Evolutionary conservation across 176 grass and related monocot genomes (phyloP).

Genomic region (Poa annua): DNA sequence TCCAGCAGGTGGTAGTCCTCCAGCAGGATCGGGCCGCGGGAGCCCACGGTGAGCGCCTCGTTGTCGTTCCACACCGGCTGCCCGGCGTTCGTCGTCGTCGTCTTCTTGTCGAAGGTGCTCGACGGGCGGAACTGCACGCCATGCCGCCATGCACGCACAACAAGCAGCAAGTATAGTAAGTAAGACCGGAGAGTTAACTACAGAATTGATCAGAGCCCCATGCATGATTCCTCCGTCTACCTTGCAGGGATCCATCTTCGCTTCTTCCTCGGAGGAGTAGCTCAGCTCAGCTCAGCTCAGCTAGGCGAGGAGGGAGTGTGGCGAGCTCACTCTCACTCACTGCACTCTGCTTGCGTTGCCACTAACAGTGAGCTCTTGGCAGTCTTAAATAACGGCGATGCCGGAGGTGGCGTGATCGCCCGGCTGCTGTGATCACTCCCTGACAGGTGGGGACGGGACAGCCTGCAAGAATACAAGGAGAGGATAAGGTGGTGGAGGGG

Average conservation of each 20-base stretch:
- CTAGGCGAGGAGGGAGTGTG: background rate
- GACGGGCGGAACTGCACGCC: conserved; percentile 72
- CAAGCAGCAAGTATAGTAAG: background rate
- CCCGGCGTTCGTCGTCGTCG: conserved; percentile 86
- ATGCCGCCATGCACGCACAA: background rate
- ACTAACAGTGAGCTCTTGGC: background rate
- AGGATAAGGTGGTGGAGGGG: background rate
- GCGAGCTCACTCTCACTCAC: conserved; percentile 11
- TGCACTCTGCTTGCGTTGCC: background rate
- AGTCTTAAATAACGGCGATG: background rate
- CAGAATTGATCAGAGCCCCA: no score
- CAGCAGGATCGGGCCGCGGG: conserved; percentile 66
- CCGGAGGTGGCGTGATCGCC: background rate
- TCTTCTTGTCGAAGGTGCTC: conserved; percentile 64
- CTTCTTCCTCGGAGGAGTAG: background rate
- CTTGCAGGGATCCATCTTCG: conserved; percentile 18
- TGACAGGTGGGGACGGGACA: background rate
- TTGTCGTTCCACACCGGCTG: conserved; percentile 91
- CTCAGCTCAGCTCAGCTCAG: background rate
- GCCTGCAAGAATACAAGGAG: background rate
- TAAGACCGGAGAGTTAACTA: background rate
- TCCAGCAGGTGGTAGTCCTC: conserved; percentile 94
- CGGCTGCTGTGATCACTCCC: background rate
- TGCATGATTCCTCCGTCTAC: no score
- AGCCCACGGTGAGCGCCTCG: conserved; percentile 81